phyloP scores from a whole-genome alignment of 495 filamentous ascomycete species.

The Aspergillus cavernicola region DNA sequence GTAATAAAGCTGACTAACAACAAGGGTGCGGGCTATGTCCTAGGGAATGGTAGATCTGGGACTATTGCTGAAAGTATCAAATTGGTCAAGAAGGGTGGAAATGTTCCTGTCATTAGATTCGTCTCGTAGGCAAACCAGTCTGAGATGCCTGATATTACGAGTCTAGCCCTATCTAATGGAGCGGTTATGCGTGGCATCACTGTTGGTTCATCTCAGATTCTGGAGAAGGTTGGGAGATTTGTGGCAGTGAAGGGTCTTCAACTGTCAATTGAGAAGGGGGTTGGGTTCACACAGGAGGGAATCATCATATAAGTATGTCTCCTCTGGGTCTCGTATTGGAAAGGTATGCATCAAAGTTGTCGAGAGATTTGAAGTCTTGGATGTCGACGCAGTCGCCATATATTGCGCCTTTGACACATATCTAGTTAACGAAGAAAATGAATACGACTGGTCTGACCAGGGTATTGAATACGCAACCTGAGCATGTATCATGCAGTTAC shows the following conservation, averaged over 20 bases:
- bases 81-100: conserved; percentile 55
- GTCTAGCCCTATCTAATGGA: conserved; percentile 42
- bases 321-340: conserved; percentile 62
- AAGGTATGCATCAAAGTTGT: conserved; percentile 54
- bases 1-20: conserved; percentile 54
- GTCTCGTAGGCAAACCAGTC: conserved; percentile 30
- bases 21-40: conserved; percentile 58
- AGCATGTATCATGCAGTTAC: too few species aligned
- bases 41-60: conserved; percentile 60
- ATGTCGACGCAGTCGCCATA: too few species aligned
- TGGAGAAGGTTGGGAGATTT: conserved; percentile 53
- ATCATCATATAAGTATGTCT: conserved; percentile 42
- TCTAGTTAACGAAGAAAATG: too few species aligned
- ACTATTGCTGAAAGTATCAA: conserved; percentile 54
- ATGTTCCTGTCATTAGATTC: conserved; percentile 59
- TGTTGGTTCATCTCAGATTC: conserved; percentile 48
- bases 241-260: conserved; percentile 44
- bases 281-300: conserved; percentile 47
- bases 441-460: too few species aligned
- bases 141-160: conserved; percentile 35
- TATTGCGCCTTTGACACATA: too few species aligned
- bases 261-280: conserved; percentile 56
- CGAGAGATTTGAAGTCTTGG: too few species aligned
- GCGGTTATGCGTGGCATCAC: conserved; percentile 51
- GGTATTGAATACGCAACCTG: too few species aligned